Evolutionary conservation across 2,329 filamentous ascomycete genomes (phyloP).

Genomic region (Penicillium frequentans): DNA sequence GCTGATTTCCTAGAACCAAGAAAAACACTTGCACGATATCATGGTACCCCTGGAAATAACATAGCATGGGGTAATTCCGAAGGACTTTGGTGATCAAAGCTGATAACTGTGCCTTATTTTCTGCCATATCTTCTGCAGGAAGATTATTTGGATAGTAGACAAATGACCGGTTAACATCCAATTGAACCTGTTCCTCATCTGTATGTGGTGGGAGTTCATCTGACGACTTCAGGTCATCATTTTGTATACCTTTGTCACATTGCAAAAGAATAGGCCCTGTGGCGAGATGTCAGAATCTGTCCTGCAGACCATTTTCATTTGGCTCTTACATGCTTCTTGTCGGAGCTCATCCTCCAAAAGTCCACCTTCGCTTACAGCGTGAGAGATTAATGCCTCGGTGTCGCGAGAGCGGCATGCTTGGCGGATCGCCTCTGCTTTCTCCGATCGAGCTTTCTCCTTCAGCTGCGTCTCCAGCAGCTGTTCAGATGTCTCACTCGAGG

Average conservation of each 20-base stretch:
- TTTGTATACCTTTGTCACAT: conserved; percentile 23
- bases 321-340: conserved; percentile 71
- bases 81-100: conserved; percentile 78
- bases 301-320: neutral
- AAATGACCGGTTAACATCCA: conserved; percentile 96
- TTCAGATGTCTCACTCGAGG: neutral
- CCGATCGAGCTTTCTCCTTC: conserved; percentile 8
- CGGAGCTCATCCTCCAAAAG: conserved; percentile 68
- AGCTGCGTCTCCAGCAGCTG: neutral
- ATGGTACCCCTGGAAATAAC: conserved; percentile 98
- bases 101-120: conserved; percentile 74
- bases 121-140: conserved; percentile 63
- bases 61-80: conserved; percentile 76
- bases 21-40: conserved; percentile 97
- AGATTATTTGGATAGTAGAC: conserved; percentile 88
- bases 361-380: conserved; percentile 66
- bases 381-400: conserved; percentile 54
- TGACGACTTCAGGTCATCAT: conserved; percentile 48
- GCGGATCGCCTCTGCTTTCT: conserved; percentile 53
- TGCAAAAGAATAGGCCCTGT: conserved; percentile 54
- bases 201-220: conserved; percentile 68
- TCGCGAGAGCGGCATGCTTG: conserved; percentile 62
- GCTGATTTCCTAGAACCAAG: conserved; percentile 69
- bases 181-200: conserved; percentile 86
- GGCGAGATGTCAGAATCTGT: conserved; percentile 13